Conservation (phyloP, 73 alveolate species). For the Uronychia setigera region DNA sequence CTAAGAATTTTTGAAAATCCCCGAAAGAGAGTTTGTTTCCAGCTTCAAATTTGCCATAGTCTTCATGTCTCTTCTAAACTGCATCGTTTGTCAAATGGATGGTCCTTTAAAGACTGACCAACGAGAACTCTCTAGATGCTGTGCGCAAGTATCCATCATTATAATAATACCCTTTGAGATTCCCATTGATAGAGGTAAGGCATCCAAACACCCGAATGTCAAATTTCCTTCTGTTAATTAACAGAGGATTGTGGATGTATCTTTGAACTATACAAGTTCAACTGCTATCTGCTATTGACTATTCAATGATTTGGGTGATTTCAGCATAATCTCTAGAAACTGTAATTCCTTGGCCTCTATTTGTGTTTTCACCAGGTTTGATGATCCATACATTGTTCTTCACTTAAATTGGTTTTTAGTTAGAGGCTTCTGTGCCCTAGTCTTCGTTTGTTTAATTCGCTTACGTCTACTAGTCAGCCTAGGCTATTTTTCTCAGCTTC, state of each 20-base stretch:
- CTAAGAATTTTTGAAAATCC: conserved; percentile 90
- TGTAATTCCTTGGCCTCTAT: conserved; percentile 64
- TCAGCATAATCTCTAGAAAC: conserved; percentile 44
- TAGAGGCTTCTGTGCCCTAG: too few species aligned
- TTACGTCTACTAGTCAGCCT: background rate
- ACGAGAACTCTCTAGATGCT: conserved; percentile 70
- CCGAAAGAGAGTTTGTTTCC: conserved; percentile 92
- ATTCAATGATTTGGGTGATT: conserved; percentile 34
- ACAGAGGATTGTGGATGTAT: conserved; percentile 95
- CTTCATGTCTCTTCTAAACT: conserved; percentile 88
- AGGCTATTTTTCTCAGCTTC: background rate
- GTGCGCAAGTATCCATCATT: conserved; percentile 88
- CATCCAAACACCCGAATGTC: conserved; percentile 93
- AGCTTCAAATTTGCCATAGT: conserved; percentile 95
- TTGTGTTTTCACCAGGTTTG: conserved; percentile 71
- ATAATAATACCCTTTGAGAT: conserved; percentile 72
- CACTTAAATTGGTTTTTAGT: background rate
- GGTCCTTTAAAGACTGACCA: conserved; percentile 58
- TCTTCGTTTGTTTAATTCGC: background rate
- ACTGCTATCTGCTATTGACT: background rate
- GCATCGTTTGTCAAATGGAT: conserved; percentile 98
- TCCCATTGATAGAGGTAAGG: conserved; percentile 80
- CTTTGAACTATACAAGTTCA: conserved; percentile 85
- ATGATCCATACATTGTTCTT: conserved; percentile 55
- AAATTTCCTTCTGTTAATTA: conserved; percentile 92